Percentiles rank a stretch among this genome's conserved stretches.
phyloP scores from a whole-genome alignment of 805 yeast genomes.

The Candida nanaspora region DNA sequence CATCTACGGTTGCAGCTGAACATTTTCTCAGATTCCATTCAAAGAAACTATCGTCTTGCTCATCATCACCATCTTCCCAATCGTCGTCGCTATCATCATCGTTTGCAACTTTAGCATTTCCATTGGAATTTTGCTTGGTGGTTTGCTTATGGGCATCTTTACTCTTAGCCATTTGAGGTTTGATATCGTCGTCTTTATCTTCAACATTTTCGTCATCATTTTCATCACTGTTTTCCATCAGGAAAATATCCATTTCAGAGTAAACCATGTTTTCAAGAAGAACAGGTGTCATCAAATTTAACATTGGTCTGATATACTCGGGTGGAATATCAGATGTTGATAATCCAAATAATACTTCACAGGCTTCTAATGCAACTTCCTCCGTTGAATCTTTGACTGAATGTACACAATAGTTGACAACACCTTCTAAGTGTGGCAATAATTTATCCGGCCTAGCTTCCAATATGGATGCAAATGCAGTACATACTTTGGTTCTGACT shows the following conservation, averaged over 20 bases:
- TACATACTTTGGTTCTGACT: slow-evolving; percentile 70
- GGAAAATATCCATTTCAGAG: slow-evolving; percentile 69
- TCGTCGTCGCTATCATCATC: slow-evolving; percentile 47
- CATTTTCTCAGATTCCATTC: slow-evolving; percentile 93
- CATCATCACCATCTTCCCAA: slow-evolving; percentile 69
- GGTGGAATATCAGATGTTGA: slow-evolving; percentile 56
- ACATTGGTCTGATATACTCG: slow-evolving; percentile 48
- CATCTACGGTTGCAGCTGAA: slow-evolving; percentile 87
- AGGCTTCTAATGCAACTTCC: slow-evolving; percentile 82
- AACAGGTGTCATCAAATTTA: slow-evolving; percentile 66
- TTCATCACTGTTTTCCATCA: slow-evolving; percentile 56
- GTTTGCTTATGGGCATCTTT: slow-evolving; percentile 35
- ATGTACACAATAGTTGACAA: slow-evolving; percentile 76
- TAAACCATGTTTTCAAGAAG: slow-evolving; percentile 79
- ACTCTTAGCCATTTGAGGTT: slow-evolving; percentile 69
- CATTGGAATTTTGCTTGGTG: slow-evolving; percentile 13
- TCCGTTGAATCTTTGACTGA: slow-evolving; percentile 61
- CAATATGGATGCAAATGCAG: slow-evolving; percentile 62
- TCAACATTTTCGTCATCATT: slow-evolving; percentile 71
- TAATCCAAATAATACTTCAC: slow-evolving; percentile 79
- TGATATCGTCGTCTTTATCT: slow-evolving; percentile 83
- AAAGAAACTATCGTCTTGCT: slow-evolving; percentile 55
- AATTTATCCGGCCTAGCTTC: slow-evolving; percentile 78
- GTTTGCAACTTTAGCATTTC: slow-evolving; percentile 10
- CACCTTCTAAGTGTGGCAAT: slow-evolving; percentile 77